Evolutionary conservation across 2,329 filamentous ascomycete species (phyloP).

Genomic region (Xylaria sp.): DNA sequence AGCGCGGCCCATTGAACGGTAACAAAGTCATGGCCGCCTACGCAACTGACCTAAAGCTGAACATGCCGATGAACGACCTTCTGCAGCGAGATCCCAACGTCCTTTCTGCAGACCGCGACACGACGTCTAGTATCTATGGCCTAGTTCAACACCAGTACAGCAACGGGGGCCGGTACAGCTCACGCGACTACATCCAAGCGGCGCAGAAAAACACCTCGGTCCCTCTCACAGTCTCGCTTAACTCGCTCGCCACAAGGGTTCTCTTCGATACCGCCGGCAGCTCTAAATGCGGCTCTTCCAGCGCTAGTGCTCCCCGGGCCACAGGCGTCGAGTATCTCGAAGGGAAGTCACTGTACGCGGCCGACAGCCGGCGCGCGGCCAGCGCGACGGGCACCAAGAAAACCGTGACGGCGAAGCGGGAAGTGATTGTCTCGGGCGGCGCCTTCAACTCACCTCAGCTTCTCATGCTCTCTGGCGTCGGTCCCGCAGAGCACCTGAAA

Average conservation of each 20-base stretch:
- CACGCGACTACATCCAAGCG: slow-evolving; percentile 56
- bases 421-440: slow-evolving; percentile 56
- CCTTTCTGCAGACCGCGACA: slow-evolving; percentile 21
- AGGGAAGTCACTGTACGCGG: slow-evolving; percentile 40
- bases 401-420: slow-evolving; percentile 41
- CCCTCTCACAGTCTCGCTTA: slow-evolving; percentile 44
- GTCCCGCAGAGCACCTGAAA: slow-evolving; percentile 46
- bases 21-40: slow-evolving; percentile 25
- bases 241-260: slow-evolving; percentile 29
- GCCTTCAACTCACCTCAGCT: slow-evolving; percentile 56
- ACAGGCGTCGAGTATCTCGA: slow-evolving; percentile 30
- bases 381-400: slow-evolving; percentile 34
- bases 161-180: slow-evolving; percentile 42
- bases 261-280: slow-evolving; percentile 17
- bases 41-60: slow-evolving; percentile 12
- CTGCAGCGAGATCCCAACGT: slow-evolving; percentile 29
- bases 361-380: slow-evolving; percentile 34
- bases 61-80: slow-evolving; percentile 20
- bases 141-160: slow-evolving; percentile 27
- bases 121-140: slow-evolving; percentile 25
- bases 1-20: slow-evolving; percentile 9
- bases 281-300: slow-evolving; percentile 13
- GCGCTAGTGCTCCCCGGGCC: slow-evolving; percentile 15
- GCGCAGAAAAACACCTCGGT: slow-evolving; percentile 50
- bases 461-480: slow-evolving; percentile 55